These are phyloP conservation scores for Pleurotus eryngii DNA, from an alignment of 768 basidiomycete species.

Conservation along the genomic window DNA sequence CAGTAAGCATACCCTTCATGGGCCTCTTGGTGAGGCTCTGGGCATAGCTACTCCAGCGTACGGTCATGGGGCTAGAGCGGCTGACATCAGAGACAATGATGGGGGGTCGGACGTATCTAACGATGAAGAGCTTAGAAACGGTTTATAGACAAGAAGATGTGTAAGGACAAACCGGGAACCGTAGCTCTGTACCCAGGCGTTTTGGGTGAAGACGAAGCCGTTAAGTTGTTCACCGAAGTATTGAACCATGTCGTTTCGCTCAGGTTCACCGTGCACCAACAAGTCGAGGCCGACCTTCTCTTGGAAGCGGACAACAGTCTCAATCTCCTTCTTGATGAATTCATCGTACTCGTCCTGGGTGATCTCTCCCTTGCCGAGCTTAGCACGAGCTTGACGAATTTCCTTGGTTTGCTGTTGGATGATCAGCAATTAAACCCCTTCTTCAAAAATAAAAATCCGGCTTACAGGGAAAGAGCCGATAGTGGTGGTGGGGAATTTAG, in stretches of 20 bases:
- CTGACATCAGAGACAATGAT: constrained; percentile 98
- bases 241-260: constrained; percentile 99
- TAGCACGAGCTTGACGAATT: constrained; percentile 95
- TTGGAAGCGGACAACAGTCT: constrained; percentile 92
- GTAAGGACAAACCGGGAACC: constrained; percentile 76
- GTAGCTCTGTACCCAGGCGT: constrained; percentile 99
- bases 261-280: constrained; percentile 97
- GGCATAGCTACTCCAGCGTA: constrained; percentile 95
- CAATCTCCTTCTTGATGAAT: constrained; percentile 98
- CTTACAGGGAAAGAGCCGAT: constrained; percentile 95
- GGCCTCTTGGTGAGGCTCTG: constrained; percentile 91
- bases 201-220: constrained; percentile 98
- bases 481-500: constrained; percentile 97
- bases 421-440: constrained; percentile 11
- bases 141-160: neutral
- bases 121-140: constrained; percentile 6
- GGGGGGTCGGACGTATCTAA: constrained; percentile 94
- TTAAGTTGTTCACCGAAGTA: constrained; percentile 97
- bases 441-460: constrained; percentile 10
- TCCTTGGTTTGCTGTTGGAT: constrained; percentile 89
- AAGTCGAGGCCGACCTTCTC: constrained; percentile 95
- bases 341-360: constrained; percentile 86
- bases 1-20: constrained; percentile 99
- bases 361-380: constrained; percentile 89
- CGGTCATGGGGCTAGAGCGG: constrained; percentile 90